Evolutionary conservation across 768 basidiomycete genomes (phyloP), one percentile per base, ranked within the genome.

Genomic region (Suillus brevipes): DNA sequence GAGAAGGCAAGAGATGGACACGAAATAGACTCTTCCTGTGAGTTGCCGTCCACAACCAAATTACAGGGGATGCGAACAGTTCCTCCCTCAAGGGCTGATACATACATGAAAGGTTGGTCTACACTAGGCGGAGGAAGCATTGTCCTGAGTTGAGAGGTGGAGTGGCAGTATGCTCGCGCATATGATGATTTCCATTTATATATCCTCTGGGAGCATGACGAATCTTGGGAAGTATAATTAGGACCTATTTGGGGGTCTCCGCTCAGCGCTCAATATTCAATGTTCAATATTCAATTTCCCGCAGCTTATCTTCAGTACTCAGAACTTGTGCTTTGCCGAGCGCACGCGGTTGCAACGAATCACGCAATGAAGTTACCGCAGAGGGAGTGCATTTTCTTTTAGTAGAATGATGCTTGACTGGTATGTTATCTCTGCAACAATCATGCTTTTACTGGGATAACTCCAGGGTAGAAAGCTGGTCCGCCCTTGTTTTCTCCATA

Each of bases 401-500:
- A n/a, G 45, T n/a, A 4, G 45, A 47, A 47, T 47, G 10, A 47
- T 47, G 45, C n/a, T 47, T 28, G 14, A 50, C 25, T 50, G 25
- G 6, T 16, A 49, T 49, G 14, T 25, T 25, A 25, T 50, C 25
- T 14, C 3, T 16, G 2, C 1, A 13, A 50, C 23, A 14, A 47
- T 40, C 43, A 62, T 42, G 40, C 13, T 23, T 62, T 31, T 10
- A 58, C 36, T 31, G 65, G 57, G 16, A 66, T 63, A 45, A 34
- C 60, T 14, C 61, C 62, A 8, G 63, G 67, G 40, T 63, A 62
- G 20, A 45, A 45, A 13, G 78, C 74, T 25, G 66, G 42, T 1
- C 77, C 78, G 28, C 75, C 81, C 63, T 78, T 78, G 65, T 84
- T 82, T 52, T 74, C 72, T 28, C 77, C 70, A 63, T 82, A 85